Evolutionary conservation across 164 flowering plant species (phyloP).

Genomic region (Macadamia tetraphylla): DNA sequence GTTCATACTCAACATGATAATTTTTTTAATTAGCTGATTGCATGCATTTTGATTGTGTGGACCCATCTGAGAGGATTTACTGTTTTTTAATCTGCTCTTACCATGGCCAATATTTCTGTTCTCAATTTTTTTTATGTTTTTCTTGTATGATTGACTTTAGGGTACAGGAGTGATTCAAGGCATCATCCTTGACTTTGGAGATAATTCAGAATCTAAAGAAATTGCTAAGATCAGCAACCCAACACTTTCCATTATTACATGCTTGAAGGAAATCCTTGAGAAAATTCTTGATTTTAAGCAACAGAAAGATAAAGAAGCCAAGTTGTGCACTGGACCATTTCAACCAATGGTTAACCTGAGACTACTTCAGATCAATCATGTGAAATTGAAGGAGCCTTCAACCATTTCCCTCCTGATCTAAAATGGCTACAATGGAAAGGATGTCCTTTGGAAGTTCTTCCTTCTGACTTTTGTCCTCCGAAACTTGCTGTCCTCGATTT

Average conservation of each 20-base stretch:
- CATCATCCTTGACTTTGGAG: constrained; percentile 23
- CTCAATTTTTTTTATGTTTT: not conserved
- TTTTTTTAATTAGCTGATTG: no score
- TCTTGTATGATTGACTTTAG: constrained; percentile 12
- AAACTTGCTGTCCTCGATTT: constrained; percentile 41
- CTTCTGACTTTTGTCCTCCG: constrained; percentile 17
- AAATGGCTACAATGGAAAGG: constrained; percentile 46
- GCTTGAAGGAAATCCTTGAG: constrained; percentile 13
- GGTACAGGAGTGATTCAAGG: constrained; percentile 28
- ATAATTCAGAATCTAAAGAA: constrained; percentile 7
- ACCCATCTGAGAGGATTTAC: no score
- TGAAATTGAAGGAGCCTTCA: constrained; percentile 19
- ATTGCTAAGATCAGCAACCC: constrained; percentile 1
- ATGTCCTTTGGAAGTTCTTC: constrained; percentile 27
- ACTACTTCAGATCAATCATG: constrained; percentile 35
- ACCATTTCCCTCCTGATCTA: constrained; percentile 25
- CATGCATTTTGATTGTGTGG: no score
- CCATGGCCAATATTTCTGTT: no score
- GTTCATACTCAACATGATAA: no score
- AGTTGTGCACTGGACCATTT: constrained; percentile 17
- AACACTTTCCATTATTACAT: constrained; percentile 5
- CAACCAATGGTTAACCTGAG: constrained; percentile 29
- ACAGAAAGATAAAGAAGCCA: constrained; percentile 7
- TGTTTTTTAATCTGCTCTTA: no score
- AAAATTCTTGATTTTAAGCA: not conserved